Percentiles rank a stretch among this genome's conserved stretches.
These are phyloP conservation scores for Ceriops zippeliana DNA, from an alignment of 345 rosid species.

Conservation along the genomic window DNA sequence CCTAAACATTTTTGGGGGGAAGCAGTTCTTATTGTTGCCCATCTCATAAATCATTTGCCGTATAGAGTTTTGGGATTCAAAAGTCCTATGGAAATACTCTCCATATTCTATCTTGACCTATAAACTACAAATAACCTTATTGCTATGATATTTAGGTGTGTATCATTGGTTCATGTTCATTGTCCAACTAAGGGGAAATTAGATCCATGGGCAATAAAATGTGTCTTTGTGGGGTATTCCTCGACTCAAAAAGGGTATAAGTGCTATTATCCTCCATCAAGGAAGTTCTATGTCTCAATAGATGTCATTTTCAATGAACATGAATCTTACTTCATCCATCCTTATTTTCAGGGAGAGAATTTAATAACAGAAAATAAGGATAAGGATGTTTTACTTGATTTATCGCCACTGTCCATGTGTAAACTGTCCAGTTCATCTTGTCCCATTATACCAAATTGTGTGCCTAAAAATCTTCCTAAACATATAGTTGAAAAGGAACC, in stretches of 20 bases:
- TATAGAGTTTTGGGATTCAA: not conserved
- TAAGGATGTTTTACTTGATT: not conserved
- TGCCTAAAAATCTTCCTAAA: not conserved
- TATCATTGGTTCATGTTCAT: slow-evolving; percentile 5
- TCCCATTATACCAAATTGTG: not conserved
- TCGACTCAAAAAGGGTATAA: not conserved
- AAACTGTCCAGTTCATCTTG: not conserved
- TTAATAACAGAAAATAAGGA: not conserved
- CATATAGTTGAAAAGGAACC: no score
- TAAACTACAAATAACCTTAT: not conserved
- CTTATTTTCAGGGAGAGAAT: not conserved
- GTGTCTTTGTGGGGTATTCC: not conserved
- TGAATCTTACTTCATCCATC: not conserved
- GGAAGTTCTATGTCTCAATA: not conserved
- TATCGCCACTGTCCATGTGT: not conserved
- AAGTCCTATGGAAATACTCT: not conserved
- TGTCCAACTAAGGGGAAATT: not conserved
- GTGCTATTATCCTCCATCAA: not conserved
- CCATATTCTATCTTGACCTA: not conserved
- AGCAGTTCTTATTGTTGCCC: not conserved
- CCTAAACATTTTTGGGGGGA: not conserved
- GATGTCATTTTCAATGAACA: not conserved
- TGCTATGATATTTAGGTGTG: not conserved
- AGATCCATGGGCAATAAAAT: not conserved
- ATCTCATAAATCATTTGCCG: not conserved